Evolutionary conservation across 768 basidiomycete species (phyloP).

Genomic region (Phanerodontia chrysosporium): DNA sequence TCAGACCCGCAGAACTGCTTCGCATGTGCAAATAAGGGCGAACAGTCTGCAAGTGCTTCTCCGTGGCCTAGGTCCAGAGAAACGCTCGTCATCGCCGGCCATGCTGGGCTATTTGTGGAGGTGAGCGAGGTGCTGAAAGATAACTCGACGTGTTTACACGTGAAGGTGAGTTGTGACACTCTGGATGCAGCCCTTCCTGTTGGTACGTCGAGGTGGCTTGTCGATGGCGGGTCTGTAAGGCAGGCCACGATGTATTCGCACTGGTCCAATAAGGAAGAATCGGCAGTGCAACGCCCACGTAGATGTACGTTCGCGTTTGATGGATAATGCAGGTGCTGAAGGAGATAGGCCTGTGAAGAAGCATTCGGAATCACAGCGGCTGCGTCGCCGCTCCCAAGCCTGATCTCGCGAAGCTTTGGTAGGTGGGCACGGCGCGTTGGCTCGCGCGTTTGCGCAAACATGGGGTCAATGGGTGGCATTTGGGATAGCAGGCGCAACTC

Average conservation of each 20-base stretch:
- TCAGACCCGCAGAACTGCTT: background rate
- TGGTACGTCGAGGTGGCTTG: too few species aligned
- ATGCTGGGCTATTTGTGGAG: too few species aligned
- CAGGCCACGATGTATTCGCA: background rate
- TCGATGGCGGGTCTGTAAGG: background rate
- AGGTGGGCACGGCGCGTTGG: background rate
- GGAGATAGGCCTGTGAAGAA: background rate
- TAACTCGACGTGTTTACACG: too few species aligned
- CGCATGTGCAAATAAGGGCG: too few species aligned
- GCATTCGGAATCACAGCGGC: background rate
- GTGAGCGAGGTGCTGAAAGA: too few species aligned
- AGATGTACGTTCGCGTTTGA: background rate
- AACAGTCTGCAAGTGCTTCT: too few species aligned
- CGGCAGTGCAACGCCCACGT: background rate
- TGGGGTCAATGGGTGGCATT: background rate
- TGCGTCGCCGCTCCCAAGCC: background rate
- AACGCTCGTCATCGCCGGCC: too few species aligned
- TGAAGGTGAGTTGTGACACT: too few species aligned
- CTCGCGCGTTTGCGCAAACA: background rate
- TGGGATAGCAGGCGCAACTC: background rate
- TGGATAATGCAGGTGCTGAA: background rate
- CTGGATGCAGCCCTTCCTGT: too few species aligned
- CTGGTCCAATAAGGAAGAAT: background rate
- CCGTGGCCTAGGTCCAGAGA: too few species aligned
- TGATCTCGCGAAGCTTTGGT: background rate